Conservation (phyloP, 2,329 filamentous ascomycete genomes). For the Penicillium occitanis region DNA sequence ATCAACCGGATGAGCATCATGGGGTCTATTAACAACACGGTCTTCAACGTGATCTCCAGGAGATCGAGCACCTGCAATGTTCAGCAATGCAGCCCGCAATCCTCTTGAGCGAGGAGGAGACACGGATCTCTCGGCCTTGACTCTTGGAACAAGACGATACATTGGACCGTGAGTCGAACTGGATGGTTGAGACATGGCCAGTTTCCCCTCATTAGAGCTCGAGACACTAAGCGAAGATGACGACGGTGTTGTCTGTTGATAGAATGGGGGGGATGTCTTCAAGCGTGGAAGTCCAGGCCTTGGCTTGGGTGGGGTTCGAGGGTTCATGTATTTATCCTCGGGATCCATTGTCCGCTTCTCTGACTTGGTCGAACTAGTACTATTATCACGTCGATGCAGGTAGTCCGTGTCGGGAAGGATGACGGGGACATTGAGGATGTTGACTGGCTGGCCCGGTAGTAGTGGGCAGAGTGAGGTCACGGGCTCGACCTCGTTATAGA, state of each 20-base stretch:
- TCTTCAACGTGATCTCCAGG: slow-evolving; percentile 21
- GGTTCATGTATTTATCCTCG: slow-evolving; percentile 70
- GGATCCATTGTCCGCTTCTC: slow-evolving; percentile 76
- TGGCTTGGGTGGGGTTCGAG: slow-evolving; percentile 58
- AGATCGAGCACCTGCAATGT: slow-evolving; percentile 32
- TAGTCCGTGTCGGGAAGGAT: slow-evolving; percentile 54
- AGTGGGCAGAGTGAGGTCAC: slow-evolving; percentile 79
- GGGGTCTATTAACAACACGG: slow-evolving; percentile 17
- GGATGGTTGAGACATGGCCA: slow-evolving; percentile 39
- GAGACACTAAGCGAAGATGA: slow-evolving; percentile 31
- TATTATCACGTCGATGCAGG: slow-evolving; percentile 62
- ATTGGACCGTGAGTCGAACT: slow-evolving; percentile 28
- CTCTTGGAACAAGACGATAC: slow-evolving; percentile 27
- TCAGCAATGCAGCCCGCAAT: slow-evolving; percentile 40
- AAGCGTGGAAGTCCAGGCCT: slow-evolving; percentile 40
- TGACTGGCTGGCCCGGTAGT: slow-evolving; percentile 83
- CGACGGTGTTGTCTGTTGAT: slow-evolving; percentile 28
- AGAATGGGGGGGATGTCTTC: slow-evolving; percentile 45
- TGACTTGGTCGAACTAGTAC: slow-evolving; percentile 59
- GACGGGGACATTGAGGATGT: slow-evolving; percentile 76
- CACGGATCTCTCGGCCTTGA: slow-evolving; percentile 37
- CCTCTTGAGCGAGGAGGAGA: slow-evolving; percentile 40
- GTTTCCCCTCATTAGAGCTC: slow-evolving; percentile 28
- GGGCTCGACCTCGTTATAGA: slow-evolving; percentile 69
- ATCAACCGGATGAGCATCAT: neutral